phyloP scores from a whole-genome alignment of 2,329 filamentous ascomycete genomes.

The Allantophomopsis cytisporea region DNA sequence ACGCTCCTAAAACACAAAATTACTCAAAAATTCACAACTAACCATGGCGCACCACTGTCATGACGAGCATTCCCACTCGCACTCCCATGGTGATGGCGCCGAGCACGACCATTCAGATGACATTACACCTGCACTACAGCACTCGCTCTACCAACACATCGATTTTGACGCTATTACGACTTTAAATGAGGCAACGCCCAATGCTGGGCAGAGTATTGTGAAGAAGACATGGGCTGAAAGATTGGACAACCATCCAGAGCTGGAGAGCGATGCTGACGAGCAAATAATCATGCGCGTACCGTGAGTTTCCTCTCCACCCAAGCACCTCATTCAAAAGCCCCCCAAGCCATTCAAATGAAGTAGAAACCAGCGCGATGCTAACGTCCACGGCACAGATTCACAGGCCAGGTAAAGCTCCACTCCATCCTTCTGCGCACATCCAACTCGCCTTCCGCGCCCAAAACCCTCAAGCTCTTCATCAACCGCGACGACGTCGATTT shows the following conservation, averaged over 20 bases:
- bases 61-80: constrained; percentile 25
- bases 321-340: background rate
- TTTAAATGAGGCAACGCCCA: constrained; percentile 63
- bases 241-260: constrained; percentile 54
- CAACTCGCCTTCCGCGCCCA: constrained; percentile 54
- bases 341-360: background rate
- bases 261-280: constrained; percentile 80
- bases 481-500: constrained; percentile 88
- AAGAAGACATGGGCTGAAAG: constrained; percentile 88
- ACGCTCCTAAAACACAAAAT: too few species aligned
- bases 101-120: constrained; percentile 92
- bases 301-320: constrained; percentile 32
- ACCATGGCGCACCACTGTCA: constrained; percentile 24
- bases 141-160: constrained; percentile 83
- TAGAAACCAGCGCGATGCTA: background rate
- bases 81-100: constrained; percentile 36
- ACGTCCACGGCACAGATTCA: constrained; percentile 47
- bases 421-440: constrained; percentile 77
- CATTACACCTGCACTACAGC: constrained; percentile 80
- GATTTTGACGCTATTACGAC: constrained; percentile 76
- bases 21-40: background rate
- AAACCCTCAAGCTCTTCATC: constrained; percentile 74
- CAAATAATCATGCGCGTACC: constrained; percentile 88
- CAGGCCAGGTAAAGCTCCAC: constrained; percentile 86
- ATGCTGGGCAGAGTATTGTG: constrained; percentile 60